Evolutionary conservation across 1,284 basidiomycete species (phyloP).

Genomic region (Neonothopanus nambi): DNA sequence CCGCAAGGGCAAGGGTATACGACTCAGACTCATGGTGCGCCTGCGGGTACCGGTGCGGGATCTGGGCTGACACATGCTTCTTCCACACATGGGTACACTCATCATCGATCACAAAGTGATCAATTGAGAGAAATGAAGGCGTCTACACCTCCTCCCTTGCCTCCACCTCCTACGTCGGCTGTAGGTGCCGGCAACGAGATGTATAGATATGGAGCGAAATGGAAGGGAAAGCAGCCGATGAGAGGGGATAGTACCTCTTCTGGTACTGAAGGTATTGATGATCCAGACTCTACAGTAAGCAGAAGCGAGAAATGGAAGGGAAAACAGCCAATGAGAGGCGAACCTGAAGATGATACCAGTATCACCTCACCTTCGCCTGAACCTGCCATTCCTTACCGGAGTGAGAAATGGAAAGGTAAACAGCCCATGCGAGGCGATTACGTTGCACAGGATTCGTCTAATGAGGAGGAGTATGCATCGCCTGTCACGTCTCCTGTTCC

Average conservation of each 20-base stretch:
- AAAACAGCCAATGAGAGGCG: constrained; percentile 8
- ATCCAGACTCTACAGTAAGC: too few relatives aligned
- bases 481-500: too few relatives aligned
- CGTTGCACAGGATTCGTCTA: background rate
- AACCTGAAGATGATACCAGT: too few relatives aligned
- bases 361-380: too few relatives aligned
- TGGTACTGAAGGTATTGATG: too few relatives aligned
- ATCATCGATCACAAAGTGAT: background rate
- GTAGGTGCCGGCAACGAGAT: too few relatives aligned
- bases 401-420: constrained; percentile 10
- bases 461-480: background rate
- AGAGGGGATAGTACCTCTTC: background rate
- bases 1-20: too few relatives aligned
- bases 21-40: background rate
- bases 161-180: background rate
- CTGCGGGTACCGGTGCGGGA: background rate
- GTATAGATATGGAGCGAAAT: background rate
- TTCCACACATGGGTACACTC: background rate
- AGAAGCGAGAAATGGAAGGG: constrained; percentile 11
- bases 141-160: background rate
- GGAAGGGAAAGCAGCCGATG: constrained; percentile 8
- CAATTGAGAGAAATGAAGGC: too few relatives aligned
- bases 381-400: background rate
- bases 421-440: constrained; percentile 8
- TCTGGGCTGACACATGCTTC: background rate